Evolutionary conservation across 371 early-diverging fungal genomes (phyloP), one percentile per base, ranked within the genome.

Genomic region (Smittium mucronatum): DNA sequence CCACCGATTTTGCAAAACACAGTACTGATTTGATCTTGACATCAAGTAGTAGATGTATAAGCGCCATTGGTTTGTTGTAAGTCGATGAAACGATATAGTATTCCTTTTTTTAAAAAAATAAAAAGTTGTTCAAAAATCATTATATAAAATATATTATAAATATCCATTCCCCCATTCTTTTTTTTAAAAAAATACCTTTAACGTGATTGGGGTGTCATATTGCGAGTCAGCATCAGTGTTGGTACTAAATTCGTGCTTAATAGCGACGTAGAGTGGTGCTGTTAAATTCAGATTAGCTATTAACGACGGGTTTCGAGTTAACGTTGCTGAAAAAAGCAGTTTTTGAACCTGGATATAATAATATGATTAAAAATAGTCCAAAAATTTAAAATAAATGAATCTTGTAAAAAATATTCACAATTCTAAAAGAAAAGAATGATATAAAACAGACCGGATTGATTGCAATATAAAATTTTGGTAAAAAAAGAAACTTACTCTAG

Each of bases 261-360:
- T 84, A 16, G 84, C 76, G 30, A 92, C 85, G 71, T 89, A 89
- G 58, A 84, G 85, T 2, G 92, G 92, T 59, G 86, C 80, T n/a
- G 79, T 81, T 36, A 97, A 81, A 68, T 88, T 86, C 11, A 97
- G 81, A 21, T 85, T 82, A 16, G 93, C 92, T 68, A 97, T 86
- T 72, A 94, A 93, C 64, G 89, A 93, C 0, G 97, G 95, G 70
- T 97, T 89, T 58, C 90, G 85, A 0, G 96, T 94, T 70, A 97
- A 76, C 0, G 97, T 96, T 11, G 96, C 97, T 1, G 93, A 93
- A 71, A 95, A 96, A 16, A 97, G 78, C 0, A 95, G 82, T 80
- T 97, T 96, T 76, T 90, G 91, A 2, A 90, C 69, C 16, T 75
- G 75, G 5, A 11, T 11, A 47, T 47, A 11, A 21, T 21, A 47